phyloP scores from a whole-genome alignment of 257 asterid species.

The Primulina huaijiensis region DNA sequence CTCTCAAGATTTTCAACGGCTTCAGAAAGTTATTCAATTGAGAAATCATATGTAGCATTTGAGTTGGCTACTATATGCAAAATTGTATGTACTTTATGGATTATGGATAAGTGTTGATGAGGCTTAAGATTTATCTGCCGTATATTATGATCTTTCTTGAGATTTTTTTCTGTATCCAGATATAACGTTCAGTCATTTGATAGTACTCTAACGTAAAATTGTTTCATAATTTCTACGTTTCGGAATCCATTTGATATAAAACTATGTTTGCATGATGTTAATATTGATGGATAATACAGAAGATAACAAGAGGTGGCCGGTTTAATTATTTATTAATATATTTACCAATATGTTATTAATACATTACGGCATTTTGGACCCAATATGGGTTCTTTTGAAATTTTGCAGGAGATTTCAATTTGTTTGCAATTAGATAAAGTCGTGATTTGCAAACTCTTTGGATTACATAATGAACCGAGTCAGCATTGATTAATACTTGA shows the following conservation, averaged over 20 bases:
- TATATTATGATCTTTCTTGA: neutral
- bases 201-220: no score
- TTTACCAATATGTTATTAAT: no score
- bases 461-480: no score
- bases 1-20: conserved; percentile 65
- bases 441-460: no score
- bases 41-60: conserved; percentile 18
- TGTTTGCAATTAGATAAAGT: no score
- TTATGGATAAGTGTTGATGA: neutral
- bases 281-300: no score
- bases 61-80: neutral
- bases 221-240: neutral
- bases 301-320: neutral
- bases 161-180: neutral
- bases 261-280: neutral
- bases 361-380: no score
- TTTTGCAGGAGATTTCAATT: no score
- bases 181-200: neutral
- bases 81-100: neutral
- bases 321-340: no score
- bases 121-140: neutral
- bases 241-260: neutral
- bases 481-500: no score
- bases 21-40: conserved; percentile 62
- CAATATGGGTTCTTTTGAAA: no score